Base-by-base conservation (phyloP, 2,329 filamentous ascomycete species). In the Diplodia seriata region DNA sequence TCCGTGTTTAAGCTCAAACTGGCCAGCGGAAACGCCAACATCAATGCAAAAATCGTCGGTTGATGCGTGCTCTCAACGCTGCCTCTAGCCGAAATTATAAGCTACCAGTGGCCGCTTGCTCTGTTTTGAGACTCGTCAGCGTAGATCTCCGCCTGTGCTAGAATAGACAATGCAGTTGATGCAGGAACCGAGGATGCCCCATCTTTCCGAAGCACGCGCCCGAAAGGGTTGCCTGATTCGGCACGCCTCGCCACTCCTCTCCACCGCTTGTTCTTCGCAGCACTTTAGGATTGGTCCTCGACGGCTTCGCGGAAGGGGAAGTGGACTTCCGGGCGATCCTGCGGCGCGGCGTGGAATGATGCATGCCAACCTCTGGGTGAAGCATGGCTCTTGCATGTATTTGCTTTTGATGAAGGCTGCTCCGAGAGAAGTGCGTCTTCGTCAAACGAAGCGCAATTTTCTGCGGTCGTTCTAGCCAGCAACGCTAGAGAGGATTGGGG, bases 101-200 rank as follows among this genome's bases (percentile, higher is more conserved):
- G 43, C 7, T 47, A n/a, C 40, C 14, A 9, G 43, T n/a, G n/a
- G 8, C 18, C 40, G n/a, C 38, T 14, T 18, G 38, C 15, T 14
- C 14, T 43, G 14, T 43, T n/a, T 3, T 7, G 40, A 4, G 14
- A 33, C 3, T n/a, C 20, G 43, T 20, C 26, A 12, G 26, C 6
- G 57, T 23, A 62, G 29, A 63, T 63, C 59, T 26, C 38, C 47
- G 36, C 59, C 43, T 38, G n/a, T n/a, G 18, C 11, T 26, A 63
- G 59, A 18, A 51, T 8, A 23, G 18, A 3, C 18, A 31, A 38
- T n/a, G 23, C 56, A 18, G n/a, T 33, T 18, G 29, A 38, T 20
- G 47, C 59, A 63, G 47, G 59, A 63, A 63, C 59, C 47, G 59
- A 38, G 59, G 6, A 51, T 29, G 59, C 47, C 57, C 59, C 59